Conservation (phyloP, 2,329 filamentous ascomycete species). For the Xylariales sp. region DNA sequence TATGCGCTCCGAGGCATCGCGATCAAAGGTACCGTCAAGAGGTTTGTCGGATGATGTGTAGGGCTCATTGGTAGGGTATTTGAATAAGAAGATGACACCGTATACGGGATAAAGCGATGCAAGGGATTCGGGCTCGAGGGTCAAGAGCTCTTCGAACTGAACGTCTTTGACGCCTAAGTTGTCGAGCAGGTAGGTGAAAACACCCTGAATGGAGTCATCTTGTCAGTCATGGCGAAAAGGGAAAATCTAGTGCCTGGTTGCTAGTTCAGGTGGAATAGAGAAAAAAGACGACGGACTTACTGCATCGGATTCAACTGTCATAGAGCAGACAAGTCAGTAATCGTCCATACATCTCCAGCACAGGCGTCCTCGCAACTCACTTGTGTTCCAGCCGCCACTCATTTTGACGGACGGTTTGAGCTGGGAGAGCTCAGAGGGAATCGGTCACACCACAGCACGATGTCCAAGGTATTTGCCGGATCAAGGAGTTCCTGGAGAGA, state of each 20-base stretch:
- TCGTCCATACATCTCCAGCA: slow-evolving; percentile 11
- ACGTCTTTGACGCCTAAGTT: slow-evolving; percentile 86
- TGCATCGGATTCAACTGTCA: slow-evolving; percentile 87
- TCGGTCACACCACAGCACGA: no score
- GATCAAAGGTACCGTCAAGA: slow-evolving; percentile 78
- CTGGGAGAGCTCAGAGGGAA: background rate
- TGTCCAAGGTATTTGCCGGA: no score
- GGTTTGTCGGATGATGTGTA: slow-evolving; percentile 60
- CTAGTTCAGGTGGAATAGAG: no score
- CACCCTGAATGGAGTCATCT: no score
- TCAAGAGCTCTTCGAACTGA: slow-evolving; percentile 94
- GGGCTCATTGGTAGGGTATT: slow-evolving; percentile 72
- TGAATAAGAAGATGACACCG: slow-evolving; percentile 99
- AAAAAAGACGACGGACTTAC: no score
- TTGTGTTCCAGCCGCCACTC: slow-evolving; percentile 94
- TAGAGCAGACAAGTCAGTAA: no score
- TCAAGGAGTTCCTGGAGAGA: no score
- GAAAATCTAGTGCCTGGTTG: no score
- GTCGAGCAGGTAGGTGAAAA: slow-evolving; percentile 95
- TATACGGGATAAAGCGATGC: slow-evolving; percentile 73
- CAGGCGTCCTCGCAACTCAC: slow-evolving; percentile 30
- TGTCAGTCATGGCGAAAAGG: no score
- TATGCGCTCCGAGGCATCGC: slow-evolving; percentile 66
- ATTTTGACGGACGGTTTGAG: slow-evolving; percentile 32
- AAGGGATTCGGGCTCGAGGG: slow-evolving; percentile 74